Base-by-base conservation (phyloP, 106 monocot genomes). In the Alisma plantagoaquatica region DNA sequence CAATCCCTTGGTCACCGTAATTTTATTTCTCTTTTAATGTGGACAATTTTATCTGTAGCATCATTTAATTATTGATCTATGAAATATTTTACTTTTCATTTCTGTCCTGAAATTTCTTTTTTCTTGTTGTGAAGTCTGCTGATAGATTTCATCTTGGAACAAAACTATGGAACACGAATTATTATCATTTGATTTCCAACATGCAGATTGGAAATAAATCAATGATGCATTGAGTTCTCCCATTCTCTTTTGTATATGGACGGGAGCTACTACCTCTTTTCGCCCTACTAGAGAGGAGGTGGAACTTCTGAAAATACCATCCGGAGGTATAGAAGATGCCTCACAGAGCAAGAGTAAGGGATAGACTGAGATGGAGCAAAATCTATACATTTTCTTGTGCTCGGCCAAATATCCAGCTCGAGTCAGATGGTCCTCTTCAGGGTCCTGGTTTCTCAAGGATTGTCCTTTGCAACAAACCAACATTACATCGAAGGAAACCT, bases 371-470 rank as follows among this genome's bases (percentile, higher is more conserved):
- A 41, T 96, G 94, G 94, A 88, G 88, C 70, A 96, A 88, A 68
- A 80, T 96, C 71, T 96, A 96, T 43, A 67, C 84, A 15, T 96
- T 96, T 67, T 77, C 83, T 26, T 96, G 94, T 41, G 20, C 88
- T 42, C 77, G 88, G 33, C 81, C 94, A 0, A 41, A 60, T 41
- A 76, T 60, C 10, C 3, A 44, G 55, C 0, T 79, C 81, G n/a
- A 38, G 14, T 6, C 35, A 7, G 35, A 38, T 38, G 35, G 35
- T 14, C 29, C 68, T 15, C 60, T 70, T 11, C 68, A 63, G 23
- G 76, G 88, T 15, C 94, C 94, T 8, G 94, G 94, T 0, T 88
- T 64, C 73, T 81, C 88, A 11, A 69, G 94, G 5, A 41, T 75
- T 2, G 84, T 91, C 31, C 61, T 70, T 21, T 85, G 84, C 69